Conservation (phyloP, 83 land plant genomes). For the Picea abies region DNA sequence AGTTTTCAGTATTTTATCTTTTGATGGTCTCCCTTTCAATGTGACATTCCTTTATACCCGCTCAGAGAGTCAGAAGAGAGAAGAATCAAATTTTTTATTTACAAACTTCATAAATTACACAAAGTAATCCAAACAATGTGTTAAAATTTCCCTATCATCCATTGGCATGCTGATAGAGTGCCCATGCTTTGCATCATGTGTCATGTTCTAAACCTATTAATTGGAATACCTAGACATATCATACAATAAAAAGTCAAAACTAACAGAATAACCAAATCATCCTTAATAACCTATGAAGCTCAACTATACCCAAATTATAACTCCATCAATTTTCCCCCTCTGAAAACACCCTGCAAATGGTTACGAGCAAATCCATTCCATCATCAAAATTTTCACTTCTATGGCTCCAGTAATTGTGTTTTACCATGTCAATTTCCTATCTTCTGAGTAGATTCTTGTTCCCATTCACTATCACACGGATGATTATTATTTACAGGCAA, state of each 20-base stretch:
- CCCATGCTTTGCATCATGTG: background rate
- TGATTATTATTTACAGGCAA: too few relatives aligned
- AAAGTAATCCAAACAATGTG: background rate
- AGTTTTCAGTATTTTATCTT: background rate
- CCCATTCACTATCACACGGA: background rate
- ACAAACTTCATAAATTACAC: background rate
- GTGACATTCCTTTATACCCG: background rate
- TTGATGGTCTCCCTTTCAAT: background rate
- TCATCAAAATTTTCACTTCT: background rate
- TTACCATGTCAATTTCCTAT: background rate
- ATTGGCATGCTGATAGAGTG: background rate
- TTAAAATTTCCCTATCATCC: background rate
- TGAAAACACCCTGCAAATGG: background rate
- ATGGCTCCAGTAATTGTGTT: background rate
- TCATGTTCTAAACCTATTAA: background rate
- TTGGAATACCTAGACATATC: background rate
- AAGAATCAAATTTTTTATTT: background rate
- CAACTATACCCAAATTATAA: too few relatives aligned
- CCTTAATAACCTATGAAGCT: too few relatives aligned
- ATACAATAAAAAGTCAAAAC: background rate
- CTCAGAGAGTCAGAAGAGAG: background rate
- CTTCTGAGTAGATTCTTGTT: background rate
- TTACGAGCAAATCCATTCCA: background rate
- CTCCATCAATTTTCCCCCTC: too few relatives aligned
- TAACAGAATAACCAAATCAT: background rate